Conservation (phyloP, 768 basidiomycete genomes). For the Termitomyces sp. region DNA sequence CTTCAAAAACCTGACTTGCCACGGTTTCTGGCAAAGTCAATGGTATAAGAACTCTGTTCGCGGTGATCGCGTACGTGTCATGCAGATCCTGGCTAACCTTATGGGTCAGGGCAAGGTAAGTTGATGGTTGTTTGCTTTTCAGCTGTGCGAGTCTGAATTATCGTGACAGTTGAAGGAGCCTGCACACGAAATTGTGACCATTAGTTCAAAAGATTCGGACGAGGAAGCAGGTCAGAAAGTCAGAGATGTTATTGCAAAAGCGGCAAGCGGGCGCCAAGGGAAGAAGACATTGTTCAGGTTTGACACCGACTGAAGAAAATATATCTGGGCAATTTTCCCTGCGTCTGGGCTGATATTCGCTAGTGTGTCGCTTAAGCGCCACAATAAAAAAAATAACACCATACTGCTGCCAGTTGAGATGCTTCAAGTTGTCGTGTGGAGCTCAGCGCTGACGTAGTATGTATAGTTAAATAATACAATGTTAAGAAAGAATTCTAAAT, state of each 20-base stretch:
- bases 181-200: conserved; percentile 62
- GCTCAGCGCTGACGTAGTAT: neutral
- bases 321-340: too few relatives aligned
- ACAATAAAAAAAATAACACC: neutral
- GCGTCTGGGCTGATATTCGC: neutral
- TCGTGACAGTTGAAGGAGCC: conserved; percentile 58
- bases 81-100: conserved; percentile 48
- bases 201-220: conserved; percentile 36
- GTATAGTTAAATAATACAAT: too few relatives aligned
- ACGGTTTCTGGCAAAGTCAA: conserved; percentile 76
- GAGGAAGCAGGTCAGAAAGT: conserved; percentile 41
- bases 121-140: neutral
- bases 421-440: neutral
- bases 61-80: conserved; percentile 47
- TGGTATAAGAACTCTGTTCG: conserved; percentile 57
- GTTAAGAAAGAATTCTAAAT: too few relatives aligned
- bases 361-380: neutral
- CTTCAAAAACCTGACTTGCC: conserved; percentile 75
- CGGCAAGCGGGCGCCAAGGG: conserved; percentile 33
- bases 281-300: conserved; percentile 42
- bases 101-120: conserved; percentile 53
- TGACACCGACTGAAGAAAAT: conserved; percentile 18
- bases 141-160: neutral
- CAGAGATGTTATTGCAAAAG: conserved; percentile 41
- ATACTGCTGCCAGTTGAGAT: neutral